Base-by-base conservation (phyloP, 441 rosid genomes). In the Cnidoscolus chayamansa region DNA sequence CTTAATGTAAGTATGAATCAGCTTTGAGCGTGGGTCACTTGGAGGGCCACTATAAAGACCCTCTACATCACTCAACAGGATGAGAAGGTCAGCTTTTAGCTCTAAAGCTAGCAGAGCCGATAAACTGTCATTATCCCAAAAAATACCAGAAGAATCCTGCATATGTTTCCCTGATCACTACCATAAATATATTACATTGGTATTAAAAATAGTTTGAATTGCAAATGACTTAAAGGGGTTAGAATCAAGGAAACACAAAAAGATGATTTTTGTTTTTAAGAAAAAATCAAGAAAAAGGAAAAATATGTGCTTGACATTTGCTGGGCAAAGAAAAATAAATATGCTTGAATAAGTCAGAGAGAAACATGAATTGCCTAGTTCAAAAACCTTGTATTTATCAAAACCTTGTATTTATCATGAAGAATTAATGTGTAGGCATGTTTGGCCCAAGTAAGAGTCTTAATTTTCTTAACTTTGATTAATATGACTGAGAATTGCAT, bases 41-140 rank as follows among this genome's bases (percentile, higher is more conserved):
- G 99, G 99, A 54, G 98, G 99, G 54, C 98, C 98, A 79, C 97
- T 96, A 13, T 89, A 96, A 69, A 96, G 97, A 79, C 99, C 98
- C 57, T 89, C 98, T n/a, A 96, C 98, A 76, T 93, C 99, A 83
- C 99, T 96, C 79, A 95, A 81, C 61, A 95, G 84, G 72, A 95
- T 76, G 73, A 95, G 88, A 76, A 95, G 96, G 83, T 95, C 99
- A 32, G 99, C 99, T 65, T 93, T 85, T 63, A 95, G 87, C 84
- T 95, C 97, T 82, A 95, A 74, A 35, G 99, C 94, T 60, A 95
- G 80, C 70, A 95, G 82, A 75, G 94, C 98, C 35, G 99, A 96
- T 81, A 95, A 89, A 78, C 99, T 95, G 80, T 95, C 99, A 78
- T 95, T 95, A 78, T 95, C 99, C 99, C 99, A 95, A 76, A 95